Conservation (phyloP, 176 grass and related monocot genomes). For the Saccharum officinarum region DNA sequence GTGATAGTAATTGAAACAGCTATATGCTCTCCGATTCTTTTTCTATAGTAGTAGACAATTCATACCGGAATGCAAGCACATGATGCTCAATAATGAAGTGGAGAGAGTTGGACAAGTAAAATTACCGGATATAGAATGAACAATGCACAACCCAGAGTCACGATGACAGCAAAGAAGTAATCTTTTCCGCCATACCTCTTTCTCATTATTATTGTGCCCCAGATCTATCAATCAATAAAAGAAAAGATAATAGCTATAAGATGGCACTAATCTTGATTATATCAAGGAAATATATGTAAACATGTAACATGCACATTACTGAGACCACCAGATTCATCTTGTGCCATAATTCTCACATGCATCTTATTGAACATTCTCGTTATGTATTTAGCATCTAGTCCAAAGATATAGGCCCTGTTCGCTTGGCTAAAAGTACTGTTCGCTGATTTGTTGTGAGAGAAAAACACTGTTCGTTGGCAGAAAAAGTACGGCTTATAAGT, state of each 20-base stretch:
- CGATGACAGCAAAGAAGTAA: slow-evolving; percentile 80
- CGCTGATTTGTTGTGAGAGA: too few species aligned
- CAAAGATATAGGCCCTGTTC: too few species aligned
- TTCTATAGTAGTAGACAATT: not conserved
- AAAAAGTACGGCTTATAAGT: too few species aligned
- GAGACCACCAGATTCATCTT: not conserved
- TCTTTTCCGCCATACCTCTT: slow-evolving; percentile 93
- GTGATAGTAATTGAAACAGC: not conserved
- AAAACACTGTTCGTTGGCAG: too few species aligned
- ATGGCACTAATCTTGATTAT: not conserved
- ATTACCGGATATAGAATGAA: slow-evolving; percentile 96
- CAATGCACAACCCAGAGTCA: slow-evolving; percentile 81
- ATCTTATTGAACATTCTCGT: not conserved
- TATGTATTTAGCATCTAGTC: not conserved
- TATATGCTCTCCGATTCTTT: not conserved
- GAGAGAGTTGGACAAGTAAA: slow-evolving; percentile 1
- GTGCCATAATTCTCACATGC: not conserved
- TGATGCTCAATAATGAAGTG: not conserved
- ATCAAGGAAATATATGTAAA: not conserved
- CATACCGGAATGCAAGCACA: not conserved
- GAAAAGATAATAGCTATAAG: slow-evolving; percentile 21
- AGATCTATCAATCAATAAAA: slow-evolving; percentile 54
- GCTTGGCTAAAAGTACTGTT: too few species aligned
- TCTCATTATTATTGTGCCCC: slow-evolving; percentile 95
- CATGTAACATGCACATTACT: not conserved